Base-by-base conservation (phyloP, 2,329 filamentous ascomycete species). In the Neocucurbitaria cava region DNA sequence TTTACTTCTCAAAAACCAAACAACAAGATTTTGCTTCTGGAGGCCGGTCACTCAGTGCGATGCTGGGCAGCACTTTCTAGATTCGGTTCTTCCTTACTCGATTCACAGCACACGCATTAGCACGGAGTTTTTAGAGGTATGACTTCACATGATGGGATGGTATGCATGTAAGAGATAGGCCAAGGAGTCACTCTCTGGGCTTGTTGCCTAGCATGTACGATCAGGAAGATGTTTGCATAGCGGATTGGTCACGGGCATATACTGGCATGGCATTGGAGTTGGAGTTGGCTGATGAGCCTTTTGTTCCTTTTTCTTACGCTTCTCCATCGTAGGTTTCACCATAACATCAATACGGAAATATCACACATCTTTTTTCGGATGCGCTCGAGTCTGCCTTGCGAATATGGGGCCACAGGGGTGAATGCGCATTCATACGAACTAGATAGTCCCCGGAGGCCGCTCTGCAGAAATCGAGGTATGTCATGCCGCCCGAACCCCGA, bases 81-180 rank as follows among this genome's bases (percentile, higher is more conserved):
- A 38, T 44, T 45, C 28, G 46, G 50, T 30, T 30, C 46, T 56
- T 49, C 49, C 58, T 52, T 36, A 59, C 49, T 52, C 51, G 39
- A 46, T 42, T 41, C 48, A 42, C 23, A 21, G 45, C 47, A 47
- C 24, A 56, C 63, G 60, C 65, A 71, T 72, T 42, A 52, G 35
- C 54, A 64, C 46, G 71, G 71, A 71, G 66, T 72, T 69, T 49
- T 45, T 51, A 24, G 20, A 46, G 41, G 23, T 17, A 45, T 49
- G 43, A 17, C 13, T 38, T 39, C 46, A 48, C 17, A 64, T 48
- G 52, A 47, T 33, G 54, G 49, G 52, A 62, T 46, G 52, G 59
- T 33, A 54, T 57, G 61, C 54, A 62, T 55, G 52, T 35, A 45
- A 54, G 41, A 42, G 36, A 13, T 21, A 20, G 36, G 17, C 30